Evolutionary conservation across 306 rosid genomes (phyloP).

Genomic region (Cucurbita moschata): DNA sequence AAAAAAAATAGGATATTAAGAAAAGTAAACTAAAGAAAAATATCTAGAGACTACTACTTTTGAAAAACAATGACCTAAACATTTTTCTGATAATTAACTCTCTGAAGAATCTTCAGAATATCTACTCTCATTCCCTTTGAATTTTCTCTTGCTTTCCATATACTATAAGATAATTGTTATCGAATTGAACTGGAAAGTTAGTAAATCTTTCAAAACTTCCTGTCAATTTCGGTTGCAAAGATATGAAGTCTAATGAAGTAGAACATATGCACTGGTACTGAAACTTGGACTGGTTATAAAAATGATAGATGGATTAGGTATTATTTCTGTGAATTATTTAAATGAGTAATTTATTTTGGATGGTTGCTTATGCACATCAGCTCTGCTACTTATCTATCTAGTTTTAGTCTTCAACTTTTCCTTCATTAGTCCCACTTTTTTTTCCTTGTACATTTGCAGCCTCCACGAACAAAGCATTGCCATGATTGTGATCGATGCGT

Average conservation of each 20-base stretch:
- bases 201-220: background rate
- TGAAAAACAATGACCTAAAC: too few species aligned
- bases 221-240: background rate
- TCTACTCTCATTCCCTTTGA: background rate
- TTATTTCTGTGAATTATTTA: background rate
- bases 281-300: background rate
- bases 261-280: background rate
- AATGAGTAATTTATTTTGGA: background rate
- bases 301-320: background rate
- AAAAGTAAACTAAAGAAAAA: too few species aligned
- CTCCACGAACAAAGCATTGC: conserved; percentile 93
- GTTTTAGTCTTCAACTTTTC: background rate
- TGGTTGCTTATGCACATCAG: background rate
- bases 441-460: conserved; percentile 36
- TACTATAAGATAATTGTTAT: background rate
- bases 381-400: background rate
- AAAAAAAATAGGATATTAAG: too few species aligned
- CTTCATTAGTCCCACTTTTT: background rate
- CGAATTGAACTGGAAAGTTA: background rate
- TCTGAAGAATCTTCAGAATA: background rate
- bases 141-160: too few species aligned
- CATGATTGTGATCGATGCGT: conserved; percentile 93
- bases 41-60: too few species aligned
- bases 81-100: background rate
- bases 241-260: background rate